A percentile compares a stretch with the other conserved stretches of the same genome.
phyloP scores from a whole-genome alignment of 805 yeast genomes.

The Saccharomycopsis microspora region DNA sequence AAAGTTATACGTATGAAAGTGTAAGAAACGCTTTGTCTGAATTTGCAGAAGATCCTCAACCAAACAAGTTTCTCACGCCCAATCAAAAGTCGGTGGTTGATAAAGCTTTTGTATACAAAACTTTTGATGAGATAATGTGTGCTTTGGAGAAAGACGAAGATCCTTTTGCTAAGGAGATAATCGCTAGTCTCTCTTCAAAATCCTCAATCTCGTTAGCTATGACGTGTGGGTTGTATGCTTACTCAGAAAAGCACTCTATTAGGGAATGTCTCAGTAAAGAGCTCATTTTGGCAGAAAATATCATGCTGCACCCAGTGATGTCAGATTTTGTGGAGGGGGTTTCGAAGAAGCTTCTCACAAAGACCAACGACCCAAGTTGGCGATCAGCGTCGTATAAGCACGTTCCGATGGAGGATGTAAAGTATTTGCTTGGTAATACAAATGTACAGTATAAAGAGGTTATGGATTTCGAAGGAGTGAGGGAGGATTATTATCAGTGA shows the following conservation, averaged over 20 bases:
- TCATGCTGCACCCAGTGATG: conserved; percentile 41
- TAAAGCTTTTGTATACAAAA: conserved; percentile 41
- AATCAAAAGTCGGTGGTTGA: conserved; percentile 28
- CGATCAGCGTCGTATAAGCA: conserved; percentile 24
- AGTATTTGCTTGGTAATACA: conserved; percentile 10
- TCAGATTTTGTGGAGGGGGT: conserved; percentile 63
- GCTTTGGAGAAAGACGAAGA: conserved; percentile 22
- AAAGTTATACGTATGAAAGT: conserved; percentile 25
- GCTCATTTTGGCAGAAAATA: conserved; percentile 62
- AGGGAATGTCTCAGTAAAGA: conserved; percentile 32
- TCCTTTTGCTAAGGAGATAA: too few species aligned
- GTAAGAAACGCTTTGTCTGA: conserved; percentile 71
- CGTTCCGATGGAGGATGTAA: conserved; percentile 25
- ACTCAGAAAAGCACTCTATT: too few species aligned
- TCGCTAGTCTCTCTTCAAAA: too few species aligned
- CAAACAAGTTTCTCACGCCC: conserved; percentile 36
- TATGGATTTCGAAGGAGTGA: too few species aligned
- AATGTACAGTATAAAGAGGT: too few species aligned
- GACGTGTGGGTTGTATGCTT: too few species aligned
- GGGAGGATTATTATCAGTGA: too few species aligned
- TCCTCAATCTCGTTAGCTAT: too few species aligned
- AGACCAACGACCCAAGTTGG: conserved; percentile 43
- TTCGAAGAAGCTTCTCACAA: conserved; percentile 48
- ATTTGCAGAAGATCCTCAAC: conserved; percentile 41
- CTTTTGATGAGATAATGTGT: conserved; percentile 37